phyloP scores from a whole-genome alignment of 495 filamentous ascomycete genomes.

The Penicillium macrosclerotiorum region DNA sequence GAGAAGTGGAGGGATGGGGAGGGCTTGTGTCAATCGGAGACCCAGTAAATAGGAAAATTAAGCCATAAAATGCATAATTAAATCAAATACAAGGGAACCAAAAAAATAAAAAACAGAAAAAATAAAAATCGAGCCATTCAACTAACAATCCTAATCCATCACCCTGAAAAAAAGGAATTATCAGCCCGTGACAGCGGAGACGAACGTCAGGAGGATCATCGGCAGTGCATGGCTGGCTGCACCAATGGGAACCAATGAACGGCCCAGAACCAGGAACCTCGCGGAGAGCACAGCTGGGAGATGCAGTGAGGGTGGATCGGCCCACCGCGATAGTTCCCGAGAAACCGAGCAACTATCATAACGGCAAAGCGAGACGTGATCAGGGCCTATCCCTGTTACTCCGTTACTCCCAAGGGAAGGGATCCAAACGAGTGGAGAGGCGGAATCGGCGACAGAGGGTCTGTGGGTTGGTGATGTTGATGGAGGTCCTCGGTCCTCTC shows the following conservation, averaged over 20 bases:
- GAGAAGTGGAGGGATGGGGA: too few relatives aligned
- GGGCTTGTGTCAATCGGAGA: too few relatives aligned
- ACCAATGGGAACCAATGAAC: slow-evolving; percentile 35
- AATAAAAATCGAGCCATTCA: background rate
- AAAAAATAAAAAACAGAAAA: slow-evolving; percentile 9
- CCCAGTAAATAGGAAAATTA: too few relatives aligned
- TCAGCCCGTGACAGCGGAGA: slow-evolving; percentile 21
- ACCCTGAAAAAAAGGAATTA: background rate
- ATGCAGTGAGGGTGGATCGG: slow-evolving; percentile 15
- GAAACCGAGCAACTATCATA: slow-evolving; percentile 23
- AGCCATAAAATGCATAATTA: too few relatives aligned
- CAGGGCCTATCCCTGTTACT: slow-evolving; percentile 5
- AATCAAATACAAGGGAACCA: slow-evolving; percentile 7
- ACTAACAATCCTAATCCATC: too few relatives aligned
- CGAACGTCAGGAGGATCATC: slow-evolving; percentile 31
- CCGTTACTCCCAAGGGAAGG: slow-evolving; percentile 6
- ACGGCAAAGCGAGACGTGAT: slow-evolving; percentile 11
- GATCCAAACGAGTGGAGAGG: slow-evolving; percentile 4
- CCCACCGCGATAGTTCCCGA: slow-evolving; percentile 25
- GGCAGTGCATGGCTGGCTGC: slow-evolving; percentile 26
- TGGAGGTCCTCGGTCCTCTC: background rate
- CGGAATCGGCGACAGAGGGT: background rate
- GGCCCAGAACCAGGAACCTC: slow-evolving; percentile 18
- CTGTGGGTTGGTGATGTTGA: background rate
- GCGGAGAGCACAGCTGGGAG: slow-evolving; percentile 22